Conservation (phyloP, 768 basidiomycete genomes). For the Pleurotus sapidus region DNA sequence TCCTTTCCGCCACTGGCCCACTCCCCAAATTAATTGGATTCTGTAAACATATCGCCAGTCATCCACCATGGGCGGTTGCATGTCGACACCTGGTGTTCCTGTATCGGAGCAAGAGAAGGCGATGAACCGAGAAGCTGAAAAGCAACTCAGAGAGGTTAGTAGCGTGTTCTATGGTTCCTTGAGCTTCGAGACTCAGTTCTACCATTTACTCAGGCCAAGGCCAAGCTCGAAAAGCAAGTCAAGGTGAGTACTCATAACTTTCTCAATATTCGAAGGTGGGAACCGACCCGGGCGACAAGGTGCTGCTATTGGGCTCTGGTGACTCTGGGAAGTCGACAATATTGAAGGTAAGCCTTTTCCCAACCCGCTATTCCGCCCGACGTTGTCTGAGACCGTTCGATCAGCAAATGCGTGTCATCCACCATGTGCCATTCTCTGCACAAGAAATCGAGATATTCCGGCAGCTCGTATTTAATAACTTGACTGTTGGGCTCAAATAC, state of each 20-base stretch:
- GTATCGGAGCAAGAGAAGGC: constrained; percentile 68
- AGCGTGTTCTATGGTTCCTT: background rate
- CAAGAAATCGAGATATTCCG: constrained; percentile 87
- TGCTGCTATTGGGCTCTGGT: constrained; percentile 88
- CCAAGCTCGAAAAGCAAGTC: constrained; percentile 67
- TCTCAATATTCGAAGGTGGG: background rate
- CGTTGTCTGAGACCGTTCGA: background rate
- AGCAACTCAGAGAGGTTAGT: constrained; percentile 72
- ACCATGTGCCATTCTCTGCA: constrained; percentile 76
- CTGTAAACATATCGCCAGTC: background rate
- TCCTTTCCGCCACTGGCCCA: background rate
- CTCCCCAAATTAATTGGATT: background rate
- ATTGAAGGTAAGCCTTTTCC: constrained; percentile 55
- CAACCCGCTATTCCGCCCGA: background rate
- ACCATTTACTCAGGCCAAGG: constrained; percentile 56
- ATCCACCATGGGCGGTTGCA: constrained; percentile 69
- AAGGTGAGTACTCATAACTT: constrained; percentile 46
- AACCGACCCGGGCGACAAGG: constrained; percentile 35
- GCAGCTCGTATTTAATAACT: constrained; percentile 90
- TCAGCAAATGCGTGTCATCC: constrained; percentile 97
- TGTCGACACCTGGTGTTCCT: constrained; percentile 55
- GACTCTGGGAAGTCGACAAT: constrained; percentile 94
- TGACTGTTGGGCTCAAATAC: constrained; percentile 80
- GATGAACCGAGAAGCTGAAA: constrained; percentile 69
- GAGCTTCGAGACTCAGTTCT: background rate